Percentiles rank a stretch among this genome's conserved stretches.
Evolutionary conservation across 1,139 yeast genomes (phyloP).

Genomic region (Pichia sp.): DNA sequence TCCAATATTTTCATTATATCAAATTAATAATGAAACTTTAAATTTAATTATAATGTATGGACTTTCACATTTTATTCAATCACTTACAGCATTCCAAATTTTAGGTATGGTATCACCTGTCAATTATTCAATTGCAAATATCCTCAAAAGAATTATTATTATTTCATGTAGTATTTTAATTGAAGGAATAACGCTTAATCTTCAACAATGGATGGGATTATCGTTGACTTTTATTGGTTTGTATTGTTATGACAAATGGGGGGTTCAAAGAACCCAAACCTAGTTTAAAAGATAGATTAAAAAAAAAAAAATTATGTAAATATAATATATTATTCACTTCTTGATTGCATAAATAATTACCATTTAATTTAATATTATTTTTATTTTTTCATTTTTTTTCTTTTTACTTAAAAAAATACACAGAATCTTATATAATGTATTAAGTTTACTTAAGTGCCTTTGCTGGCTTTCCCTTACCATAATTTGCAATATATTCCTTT

Average conservation of each 20-base stretch:
- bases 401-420: background rate
- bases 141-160: conserved; percentile 80
- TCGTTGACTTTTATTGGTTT: conserved; percentile 59
- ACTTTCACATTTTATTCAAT: conserved; percentile 74
- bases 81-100: conserved; percentile 82
- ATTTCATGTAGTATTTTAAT: conserved; percentile 74
- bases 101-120: conserved; percentile 83
- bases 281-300: background rate
- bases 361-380: background rate
- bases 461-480: conserved; percentile 23
- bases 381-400: conserved; percentile 1
- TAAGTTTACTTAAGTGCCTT: conserved; percentile 7
- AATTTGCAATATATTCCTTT: conserved; percentile 52
- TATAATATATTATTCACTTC: no score
- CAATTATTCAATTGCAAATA: conserved; percentile 85
- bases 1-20: conserved; percentile 15
- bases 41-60: conserved; percentile 56
- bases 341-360: no score
- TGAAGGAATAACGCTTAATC: conserved; percentile 56
- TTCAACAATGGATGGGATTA: conserved; percentile 65
- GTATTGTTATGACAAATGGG: conserved; percentile 72
- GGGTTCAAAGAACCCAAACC: conserved; percentile 31
- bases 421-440: background rate
- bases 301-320: background rate
- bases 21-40: conserved; percentile 32